These are phyloP conservation scores for Tetrapisispora nanseiensis DNA, from an alignment of 805 yeast species.

Conservation along the genomic window DNA sequence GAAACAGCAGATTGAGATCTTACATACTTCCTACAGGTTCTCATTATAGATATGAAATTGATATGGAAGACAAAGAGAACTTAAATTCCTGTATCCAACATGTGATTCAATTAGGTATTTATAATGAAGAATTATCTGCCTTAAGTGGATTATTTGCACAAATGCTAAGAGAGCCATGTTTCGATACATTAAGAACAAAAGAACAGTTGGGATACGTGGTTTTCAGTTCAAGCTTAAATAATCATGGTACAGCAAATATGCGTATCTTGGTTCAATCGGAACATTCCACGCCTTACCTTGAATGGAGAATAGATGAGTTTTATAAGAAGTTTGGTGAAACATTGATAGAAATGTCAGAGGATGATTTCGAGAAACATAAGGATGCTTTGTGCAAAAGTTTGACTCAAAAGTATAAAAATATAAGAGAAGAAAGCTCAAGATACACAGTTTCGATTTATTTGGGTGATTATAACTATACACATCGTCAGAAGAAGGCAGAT, in stretches of 20 bases:
- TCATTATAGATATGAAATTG: conserved; percentile 38
- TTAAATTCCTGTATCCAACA: conserved; percentile 79
- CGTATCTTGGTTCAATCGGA: conserved; percentile 80
- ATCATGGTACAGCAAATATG: conserved; percentile 51
- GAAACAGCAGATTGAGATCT: conserved; percentile 31
- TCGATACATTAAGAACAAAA: conserved; percentile 79
- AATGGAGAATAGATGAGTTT: conserved; percentile 65
- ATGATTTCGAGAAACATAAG: conserved; percentile 60
- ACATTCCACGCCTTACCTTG: conserved; percentile 61
- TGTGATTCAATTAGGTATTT: conserved; percentile 55
- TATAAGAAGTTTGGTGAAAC: conserved; percentile 38
- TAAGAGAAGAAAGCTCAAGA: conserved; percentile 62
- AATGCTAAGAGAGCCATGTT: conserved; percentile 76
- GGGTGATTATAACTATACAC: conserved; percentile 71
- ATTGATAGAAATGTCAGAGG: conserved; percentile 44
- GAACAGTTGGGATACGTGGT: conserved; percentile 96
- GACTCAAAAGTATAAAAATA: conserved; percentile 62
- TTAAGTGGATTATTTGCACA: conserved; percentile 60
- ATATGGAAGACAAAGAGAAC: conserved; percentile 55
- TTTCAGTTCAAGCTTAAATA: conserved; percentile 58
- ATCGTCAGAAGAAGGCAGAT: conserved; percentile 47
- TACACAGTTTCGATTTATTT: conserved; percentile 59
- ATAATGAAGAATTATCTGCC: conserved; percentile 36
- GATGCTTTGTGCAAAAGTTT: conserved; percentile 57
- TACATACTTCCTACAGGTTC: conserved; percentile 33